These are phyloP conservation scores for Solanum aculeatissimum DNA, from an alignment of 305 asterid genomes.

Conservation along the genomic window DNA sequence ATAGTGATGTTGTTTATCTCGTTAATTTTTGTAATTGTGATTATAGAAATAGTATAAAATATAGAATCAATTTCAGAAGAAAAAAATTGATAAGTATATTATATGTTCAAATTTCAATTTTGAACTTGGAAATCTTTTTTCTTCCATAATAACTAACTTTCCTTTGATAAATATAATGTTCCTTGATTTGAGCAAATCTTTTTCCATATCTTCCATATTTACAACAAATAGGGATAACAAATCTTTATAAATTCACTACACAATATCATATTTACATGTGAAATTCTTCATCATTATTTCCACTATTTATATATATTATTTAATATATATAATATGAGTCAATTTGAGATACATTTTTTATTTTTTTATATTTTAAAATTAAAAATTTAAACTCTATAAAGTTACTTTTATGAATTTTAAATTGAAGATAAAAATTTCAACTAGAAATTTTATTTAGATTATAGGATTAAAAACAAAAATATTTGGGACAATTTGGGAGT, in stretches of 20 bases:
- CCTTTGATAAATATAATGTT: neutral
- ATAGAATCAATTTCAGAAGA: neutral
- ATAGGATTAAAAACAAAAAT: neutral
- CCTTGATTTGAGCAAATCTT: neutral
- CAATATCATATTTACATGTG: neutral
- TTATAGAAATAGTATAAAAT: neutral
- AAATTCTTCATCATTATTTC: neutral
- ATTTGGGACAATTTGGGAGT: too few relatives aligned
- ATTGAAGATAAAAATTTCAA: too few relatives aligned
- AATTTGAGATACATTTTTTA: too few relatives aligned
- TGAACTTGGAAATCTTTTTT: neutral
- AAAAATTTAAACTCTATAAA: too few relatives aligned
- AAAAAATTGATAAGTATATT: neutral
- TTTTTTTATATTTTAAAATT: too few relatives aligned
- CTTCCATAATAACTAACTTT: neutral
- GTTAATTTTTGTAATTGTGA: too few relatives aligned
- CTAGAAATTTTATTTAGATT: too few relatives aligned
- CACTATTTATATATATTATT: neutral
- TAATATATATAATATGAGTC: too few relatives aligned
- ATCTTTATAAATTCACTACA: neutral
- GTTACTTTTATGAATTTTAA: too few relatives aligned
- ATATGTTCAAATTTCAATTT: neutral
- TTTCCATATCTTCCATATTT: neutral
- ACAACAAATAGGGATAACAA: neutral
- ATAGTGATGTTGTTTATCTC: neutral